Evolutionary conservation across 495 filamentous ascomycete species (phyloP).

Genomic region (Rostrohypoxylon terebratum): DNA sequence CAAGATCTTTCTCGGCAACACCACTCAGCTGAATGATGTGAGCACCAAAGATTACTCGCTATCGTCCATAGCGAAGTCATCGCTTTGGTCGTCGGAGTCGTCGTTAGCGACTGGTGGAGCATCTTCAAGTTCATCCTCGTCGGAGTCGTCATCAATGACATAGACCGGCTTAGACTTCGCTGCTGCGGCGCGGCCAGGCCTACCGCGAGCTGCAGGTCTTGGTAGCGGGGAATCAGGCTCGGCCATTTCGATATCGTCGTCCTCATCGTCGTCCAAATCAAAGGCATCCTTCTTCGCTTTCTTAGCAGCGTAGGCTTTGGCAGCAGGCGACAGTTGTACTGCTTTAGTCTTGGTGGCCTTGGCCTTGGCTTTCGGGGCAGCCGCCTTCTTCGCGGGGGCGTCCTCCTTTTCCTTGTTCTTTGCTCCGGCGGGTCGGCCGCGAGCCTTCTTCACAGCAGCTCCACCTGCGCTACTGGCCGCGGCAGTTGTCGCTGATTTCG

Average conservation of each 20-base stretch:
- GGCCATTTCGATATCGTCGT: conserved; percentile 52
- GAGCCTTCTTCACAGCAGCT: conserved; percentile 60
- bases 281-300: conserved; percentile 61
- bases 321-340: conserved; percentile 73
- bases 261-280: conserved; percentile 60
- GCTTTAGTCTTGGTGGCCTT: conserved; percentile 39
- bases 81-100: conserved; percentile 31
- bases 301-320: conserved; percentile 85
- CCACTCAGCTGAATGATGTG: neutral
- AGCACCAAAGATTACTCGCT: conserved; percentile 39
- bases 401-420: conserved; percentile 59
- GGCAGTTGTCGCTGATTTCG: conserved; percentile 51
- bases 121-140: conserved; percentile 53
- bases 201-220: conserved; percentile 53
- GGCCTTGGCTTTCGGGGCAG: conserved; percentile 26
- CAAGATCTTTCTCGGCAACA: neutral
- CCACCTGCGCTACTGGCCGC: conserved; percentile 42
- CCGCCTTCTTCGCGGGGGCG: conserved; percentile 51
- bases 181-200: conserved; percentile 61
- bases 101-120: conserved; percentile 16
- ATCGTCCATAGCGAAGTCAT: conserved; percentile 52
- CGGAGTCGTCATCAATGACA: conserved; percentile 59
- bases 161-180: conserved; percentile 56
- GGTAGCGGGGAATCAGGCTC: conserved; percentile 58
- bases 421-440: conserved; percentile 61